Evolutionary conservation across 768 basidiomycete genomes (phyloP).

Genomic region (Russula vinacea): DNA sequence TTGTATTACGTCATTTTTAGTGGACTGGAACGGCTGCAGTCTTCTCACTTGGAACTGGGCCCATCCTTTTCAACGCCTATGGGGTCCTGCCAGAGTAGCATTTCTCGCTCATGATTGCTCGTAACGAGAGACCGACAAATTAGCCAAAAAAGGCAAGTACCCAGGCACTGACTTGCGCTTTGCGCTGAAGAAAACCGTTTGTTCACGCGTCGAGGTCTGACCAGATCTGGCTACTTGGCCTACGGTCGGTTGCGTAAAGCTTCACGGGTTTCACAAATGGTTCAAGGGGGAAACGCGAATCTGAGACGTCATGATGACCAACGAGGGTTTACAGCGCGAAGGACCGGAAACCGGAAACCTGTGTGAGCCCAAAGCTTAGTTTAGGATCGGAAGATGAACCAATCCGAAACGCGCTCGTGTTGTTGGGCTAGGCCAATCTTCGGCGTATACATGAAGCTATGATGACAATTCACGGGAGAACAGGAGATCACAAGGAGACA

Average conservation of each 20-base stretch:
- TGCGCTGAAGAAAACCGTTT: no score
- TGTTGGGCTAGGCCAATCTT: not conserved
- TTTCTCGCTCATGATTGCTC: not conserved
- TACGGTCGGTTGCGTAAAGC: no score
- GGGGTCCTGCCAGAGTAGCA: not conserved
- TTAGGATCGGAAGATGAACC: slow-evolving; percentile 7
- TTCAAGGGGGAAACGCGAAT: not conserved
- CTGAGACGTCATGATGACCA: not conserved
- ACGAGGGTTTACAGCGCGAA: not conserved
- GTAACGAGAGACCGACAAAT: not conserved
- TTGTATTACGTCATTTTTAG: no score
- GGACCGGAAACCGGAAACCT: not conserved
- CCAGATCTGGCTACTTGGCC: no score
- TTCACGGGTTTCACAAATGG: no score
- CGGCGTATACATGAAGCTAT: not conserved
- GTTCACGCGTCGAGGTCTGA: no score
- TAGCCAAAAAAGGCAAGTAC: slow-evolving; percentile 6
- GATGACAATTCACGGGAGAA: no score
- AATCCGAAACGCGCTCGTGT: not conserved
- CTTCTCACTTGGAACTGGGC: no score
- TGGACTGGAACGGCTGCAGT: no score
- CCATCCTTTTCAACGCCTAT: no score
- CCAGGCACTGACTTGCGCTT: no score
- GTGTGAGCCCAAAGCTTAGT: not conserved
- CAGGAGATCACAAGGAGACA: not conserved